A percentile compares a stretch with the other conserved stretches of the same genome.
Evolutionary conservation across 2,329 filamentous ascomycete species (phyloP).

Genomic region (Leptographium galeiforme): DNA sequence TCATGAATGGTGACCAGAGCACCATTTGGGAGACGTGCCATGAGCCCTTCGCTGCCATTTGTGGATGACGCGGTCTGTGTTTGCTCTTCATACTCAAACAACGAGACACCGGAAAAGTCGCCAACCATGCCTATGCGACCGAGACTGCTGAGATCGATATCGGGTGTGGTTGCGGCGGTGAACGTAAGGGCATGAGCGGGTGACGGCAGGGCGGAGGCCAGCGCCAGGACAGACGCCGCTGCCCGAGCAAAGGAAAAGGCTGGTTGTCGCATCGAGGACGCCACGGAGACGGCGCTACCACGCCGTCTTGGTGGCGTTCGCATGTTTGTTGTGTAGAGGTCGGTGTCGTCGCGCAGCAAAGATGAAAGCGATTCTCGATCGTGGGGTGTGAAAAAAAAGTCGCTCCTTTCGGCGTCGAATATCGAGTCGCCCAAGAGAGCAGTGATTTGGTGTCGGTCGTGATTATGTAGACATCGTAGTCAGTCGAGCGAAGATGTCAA

Average conservation of each 20-base stretch:
- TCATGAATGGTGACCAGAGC: slow-evolving; percentile 60
- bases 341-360: not conserved
- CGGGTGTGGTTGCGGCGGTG: slow-evolving; percentile 48
- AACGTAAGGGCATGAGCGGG: slow-evolving; percentile 40
- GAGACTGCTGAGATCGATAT: slow-evolving; percentile 65
- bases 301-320: slow-evolving; percentile 31
- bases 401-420: not conserved
- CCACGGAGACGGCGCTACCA: slow-evolving; percentile 16
- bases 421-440: not conserved
- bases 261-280: slow-evolving; percentile 11
- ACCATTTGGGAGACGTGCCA: slow-evolving; percentile 75
- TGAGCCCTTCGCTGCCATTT: slow-evolving; percentile 70
- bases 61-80: slow-evolving; percentile 50
- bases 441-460: not conserved
- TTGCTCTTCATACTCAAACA: slow-evolving; percentile 78
- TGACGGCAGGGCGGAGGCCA: slow-evolving; percentile 28
- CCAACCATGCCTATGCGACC: slow-evolving; percentile 78
- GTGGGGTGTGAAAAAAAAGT: not conserved
- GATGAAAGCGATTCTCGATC: not conserved
- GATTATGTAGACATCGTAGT: not conserved
- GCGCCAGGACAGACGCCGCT: slow-evolving; percentile 19
- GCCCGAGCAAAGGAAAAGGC: slow-evolving; percentile 3
- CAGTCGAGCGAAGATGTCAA: not conserved
- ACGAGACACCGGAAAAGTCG: slow-evolving; percentile 80
- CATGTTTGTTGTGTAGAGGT: slow-evolving; percentile 30